A percentile compares a stretch with the other conserved stretches of the same genome.
Evolutionary conservation across 176 grass and related monocot genomes (phyloP).

Genomic region (Eleusine coracana): DNA sequence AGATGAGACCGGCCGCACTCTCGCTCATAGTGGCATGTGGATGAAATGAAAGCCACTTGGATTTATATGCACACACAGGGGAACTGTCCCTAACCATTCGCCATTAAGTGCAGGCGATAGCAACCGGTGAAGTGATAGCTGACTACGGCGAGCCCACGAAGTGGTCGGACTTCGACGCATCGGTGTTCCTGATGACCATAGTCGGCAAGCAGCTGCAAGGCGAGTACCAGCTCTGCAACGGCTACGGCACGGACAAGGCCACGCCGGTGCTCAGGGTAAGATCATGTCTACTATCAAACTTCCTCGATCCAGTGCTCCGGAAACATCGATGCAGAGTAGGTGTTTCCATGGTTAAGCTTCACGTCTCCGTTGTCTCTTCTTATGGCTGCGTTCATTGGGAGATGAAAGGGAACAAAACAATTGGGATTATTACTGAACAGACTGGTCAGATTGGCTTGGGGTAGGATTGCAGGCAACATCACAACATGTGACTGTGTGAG

Average conservation of each 20-base stretch:
- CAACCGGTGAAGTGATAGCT: constrained; percentile 5
- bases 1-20: neutral
- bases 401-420: neutral
- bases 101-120: constrained; percentile 15
- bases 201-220: constrained; percentile 26
- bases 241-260: constrained; percentile 37
- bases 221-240: constrained; percentile 56
- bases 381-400: neutral
- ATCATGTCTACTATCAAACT: neutral
- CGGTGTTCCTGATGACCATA: constrained; percentile 23
- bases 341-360: no score
- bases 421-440: neutral
- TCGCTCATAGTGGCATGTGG: no score
- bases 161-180: constrained; percentile 47
- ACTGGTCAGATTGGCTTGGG: neutral
- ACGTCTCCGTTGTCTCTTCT: no score
- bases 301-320: neutral
- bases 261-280: constrained; percentile 39
- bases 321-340: neutral
- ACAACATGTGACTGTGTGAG: constrained; percentile 6
- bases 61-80: no score
- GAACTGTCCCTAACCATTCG: no score
- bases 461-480: constrained; percentile 6
- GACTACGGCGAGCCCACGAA: constrained; percentile 27
- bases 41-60: no score